phyloP scores from a whole-genome alignment of 805 yeast species.

The Maudiozyma saulgeensis region DNA sequence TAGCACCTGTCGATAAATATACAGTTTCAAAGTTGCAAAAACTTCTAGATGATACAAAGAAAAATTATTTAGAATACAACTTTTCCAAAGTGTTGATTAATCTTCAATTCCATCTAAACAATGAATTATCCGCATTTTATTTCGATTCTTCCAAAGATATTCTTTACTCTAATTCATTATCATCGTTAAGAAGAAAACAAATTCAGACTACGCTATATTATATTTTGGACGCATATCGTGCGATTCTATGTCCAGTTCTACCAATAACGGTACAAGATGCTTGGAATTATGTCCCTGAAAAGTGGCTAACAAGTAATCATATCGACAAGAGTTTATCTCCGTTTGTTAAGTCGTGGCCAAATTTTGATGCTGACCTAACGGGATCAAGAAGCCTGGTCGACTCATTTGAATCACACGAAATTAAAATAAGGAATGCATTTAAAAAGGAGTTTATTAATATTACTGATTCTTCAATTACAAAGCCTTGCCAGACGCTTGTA shows the following conservation, averaged over 20 bases:
- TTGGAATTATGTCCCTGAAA: slow-evolving; percentile 51
- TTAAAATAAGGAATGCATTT: slow-evolving; percentile 13
- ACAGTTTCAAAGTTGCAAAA: slow-evolving; percentile 45
- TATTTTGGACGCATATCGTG: slow-evolving; percentile 51
- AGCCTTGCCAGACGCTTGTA: slow-evolving; percentile 26
- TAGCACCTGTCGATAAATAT: slow-evolving; percentile 49
- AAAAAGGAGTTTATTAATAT: slow-evolving; percentile 11
- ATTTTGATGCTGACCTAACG: background rate
- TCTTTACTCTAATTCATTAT: slow-evolving; percentile 56
- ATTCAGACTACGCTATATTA: slow-evolving; percentile 59
- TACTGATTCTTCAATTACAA: slow-evolving; percentile 17
- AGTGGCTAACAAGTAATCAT: slow-evolving; percentile 12
- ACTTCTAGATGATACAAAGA: slow-evolving; percentile 35
- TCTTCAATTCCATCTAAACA: slow-evolving; percentile 62
- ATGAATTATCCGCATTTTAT: slow-evolving; percentile 69
- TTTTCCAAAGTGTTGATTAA: slow-evolving; percentile 63
- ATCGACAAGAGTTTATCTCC: slow-evolving; percentile 13
- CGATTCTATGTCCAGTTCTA: slow-evolving; percentile 66
- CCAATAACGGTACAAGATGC: slow-evolving; percentile 85
- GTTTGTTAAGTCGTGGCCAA: slow-evolving; percentile 6
- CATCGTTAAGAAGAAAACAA: slow-evolving; percentile 30
- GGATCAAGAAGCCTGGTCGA: background rate
- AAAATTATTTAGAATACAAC: slow-evolving; percentile 46
- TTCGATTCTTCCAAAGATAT: slow-evolving; percentile 82
- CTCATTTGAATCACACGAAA: slow-evolving; percentile 13